phyloP scores from a whole-genome alignment of 2,329 filamentous ascomycete genomes.

The Bimuria novae-zelandiae region DNA sequence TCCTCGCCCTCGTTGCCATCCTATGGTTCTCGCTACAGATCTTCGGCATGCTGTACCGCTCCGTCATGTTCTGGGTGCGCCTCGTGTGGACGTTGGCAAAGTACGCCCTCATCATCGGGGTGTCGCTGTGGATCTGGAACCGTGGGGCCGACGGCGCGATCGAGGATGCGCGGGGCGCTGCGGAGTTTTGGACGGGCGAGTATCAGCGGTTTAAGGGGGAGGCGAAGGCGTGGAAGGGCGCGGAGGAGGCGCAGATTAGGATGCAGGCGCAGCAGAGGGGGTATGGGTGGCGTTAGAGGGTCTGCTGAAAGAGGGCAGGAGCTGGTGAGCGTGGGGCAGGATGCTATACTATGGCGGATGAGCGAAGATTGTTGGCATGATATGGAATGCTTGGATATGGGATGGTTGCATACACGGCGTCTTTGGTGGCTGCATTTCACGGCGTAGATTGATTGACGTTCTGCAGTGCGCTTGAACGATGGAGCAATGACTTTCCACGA shows the following conservation, averaged over 20 bases:
- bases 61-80: constrained; percentile 78
- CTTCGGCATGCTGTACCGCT: constrained; percentile 69
- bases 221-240: constrained; percentile 24
- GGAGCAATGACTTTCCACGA: not conserved
- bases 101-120: constrained; percentile 63
- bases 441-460: not conserved
- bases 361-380: too few species aligned
- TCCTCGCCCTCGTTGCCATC: constrained; percentile 62
- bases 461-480: not conserved
- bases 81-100: constrained; percentile 66
- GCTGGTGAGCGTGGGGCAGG: not conserved
- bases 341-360: too few species aligned
- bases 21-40: constrained; percentile 69
- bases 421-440: not conserved
- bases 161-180: constrained; percentile 57
- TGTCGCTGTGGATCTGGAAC: constrained; percentile 61
- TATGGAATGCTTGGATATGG: not conserved
- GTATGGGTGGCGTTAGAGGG: not conserved
- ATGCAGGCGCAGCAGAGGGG: constrained; percentile 6
- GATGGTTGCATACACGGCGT: not conserved
- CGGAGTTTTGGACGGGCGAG: constrained; percentile 44
- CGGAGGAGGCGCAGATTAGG: constrained; percentile 33
- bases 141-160: constrained; percentile 68
- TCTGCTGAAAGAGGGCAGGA: not conserved
- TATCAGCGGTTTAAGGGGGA: constrained; percentile 34